phyloP scores from a whole-genome alignment of 179 eudicot genomes.

The Silene vulgaris region DNA sequence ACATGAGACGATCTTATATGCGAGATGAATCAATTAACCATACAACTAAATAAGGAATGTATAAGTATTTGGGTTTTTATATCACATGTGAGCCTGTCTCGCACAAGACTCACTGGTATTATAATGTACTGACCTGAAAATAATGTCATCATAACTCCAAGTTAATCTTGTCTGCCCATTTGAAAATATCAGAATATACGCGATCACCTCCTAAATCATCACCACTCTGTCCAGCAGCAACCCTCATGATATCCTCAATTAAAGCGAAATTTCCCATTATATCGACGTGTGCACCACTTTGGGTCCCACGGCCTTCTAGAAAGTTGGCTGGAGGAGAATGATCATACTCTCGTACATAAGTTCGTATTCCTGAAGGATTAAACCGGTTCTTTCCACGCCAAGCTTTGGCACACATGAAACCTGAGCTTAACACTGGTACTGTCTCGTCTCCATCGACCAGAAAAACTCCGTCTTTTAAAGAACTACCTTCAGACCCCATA shows the following conservation, averaged over 20 bases:
- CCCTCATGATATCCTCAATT: conserved; percentile 77
- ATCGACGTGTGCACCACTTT: conserved; percentile 86
- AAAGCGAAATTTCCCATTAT: conserved; percentile 86
- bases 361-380: conserved; percentile 69
- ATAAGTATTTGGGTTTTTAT: too few species aligned
- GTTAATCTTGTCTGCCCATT: conserved; percentile 71
- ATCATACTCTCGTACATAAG: conserved; percentile 63
- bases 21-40: not conserved
- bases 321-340: conserved; percentile 82
- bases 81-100: too few species aligned
- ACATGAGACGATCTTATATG: too few species aligned
- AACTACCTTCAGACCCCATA: conserved; percentile 35
- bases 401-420: conserved; percentile 77
- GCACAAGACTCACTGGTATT: too few species aligned
- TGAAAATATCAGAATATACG: conserved; percentile 66
- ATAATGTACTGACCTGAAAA: conserved; percentile 4
- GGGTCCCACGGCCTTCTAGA: conserved; percentile 82
- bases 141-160: conserved; percentile 37
- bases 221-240: conserved; percentile 77
- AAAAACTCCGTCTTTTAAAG: conserved; percentile 63
- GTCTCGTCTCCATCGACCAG: conserved; percentile 79
- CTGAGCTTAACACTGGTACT: conserved; percentile 74
- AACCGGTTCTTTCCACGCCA: conserved; percentile 82
- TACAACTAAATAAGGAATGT: not conserved
- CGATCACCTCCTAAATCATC: conserved; percentile 73